Evolutionary conservation across 257 asterid genomes (phyloP).

Genomic region (Gentiana straminea): DNA sequence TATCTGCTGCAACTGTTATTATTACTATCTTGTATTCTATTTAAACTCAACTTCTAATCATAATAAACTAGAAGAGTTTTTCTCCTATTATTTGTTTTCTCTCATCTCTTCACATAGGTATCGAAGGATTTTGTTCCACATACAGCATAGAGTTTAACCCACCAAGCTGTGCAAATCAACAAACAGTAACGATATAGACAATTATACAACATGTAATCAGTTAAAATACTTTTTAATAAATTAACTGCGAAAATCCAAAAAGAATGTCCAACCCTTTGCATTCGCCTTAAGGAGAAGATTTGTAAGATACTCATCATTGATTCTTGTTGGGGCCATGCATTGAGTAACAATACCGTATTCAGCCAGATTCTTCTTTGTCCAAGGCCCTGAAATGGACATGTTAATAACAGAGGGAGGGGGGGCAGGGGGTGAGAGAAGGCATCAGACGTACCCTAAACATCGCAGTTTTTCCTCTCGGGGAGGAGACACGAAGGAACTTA

Average conservation of each 20-base stretch:
- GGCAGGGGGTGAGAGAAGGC: background rate
- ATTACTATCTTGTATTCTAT: no score
- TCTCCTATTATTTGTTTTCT: no score
- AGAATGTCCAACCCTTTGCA: conserved; percentile 57
- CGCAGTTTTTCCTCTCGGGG: conserved; percentile 76
- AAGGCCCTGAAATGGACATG: conserved; percentile 40
- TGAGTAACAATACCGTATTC: conserved; percentile 86
- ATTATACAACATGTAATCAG: background rate
- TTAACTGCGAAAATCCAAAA: no score
- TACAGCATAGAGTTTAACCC: conserved; percentile 69
- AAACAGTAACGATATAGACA: no score
- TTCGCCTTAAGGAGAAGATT: conserved; percentile 72
- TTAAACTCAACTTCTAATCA: no score
- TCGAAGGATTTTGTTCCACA: conserved; percentile 44
- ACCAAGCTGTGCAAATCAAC: conserved; percentile 55
- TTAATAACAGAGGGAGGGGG: no score
- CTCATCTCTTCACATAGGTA: conserved; percentile 22
- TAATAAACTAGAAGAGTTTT: no score
- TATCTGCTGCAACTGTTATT: no score
- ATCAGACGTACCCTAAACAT: conserved; percentile 54
- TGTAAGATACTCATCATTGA: conserved; percentile 72
- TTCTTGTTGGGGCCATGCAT: conserved; percentile 61
- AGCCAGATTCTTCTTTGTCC: conserved; percentile 70
- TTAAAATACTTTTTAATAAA: background rate
- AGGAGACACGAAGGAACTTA: conserved; percentile 65